Base-by-base conservation (phyloP, 257 asterid genomes). In the Nicotiana obtusifolia region DNA sequence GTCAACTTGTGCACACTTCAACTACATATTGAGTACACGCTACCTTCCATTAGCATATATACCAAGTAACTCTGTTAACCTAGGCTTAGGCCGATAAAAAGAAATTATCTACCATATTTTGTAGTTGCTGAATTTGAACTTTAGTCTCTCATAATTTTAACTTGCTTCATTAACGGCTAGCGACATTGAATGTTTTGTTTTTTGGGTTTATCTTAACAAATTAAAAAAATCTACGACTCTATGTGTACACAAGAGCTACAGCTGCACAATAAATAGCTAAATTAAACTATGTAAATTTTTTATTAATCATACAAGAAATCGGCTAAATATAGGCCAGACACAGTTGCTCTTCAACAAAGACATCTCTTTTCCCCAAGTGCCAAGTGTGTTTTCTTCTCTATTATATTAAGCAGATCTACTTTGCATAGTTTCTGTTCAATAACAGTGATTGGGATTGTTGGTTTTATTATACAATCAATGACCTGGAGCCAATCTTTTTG, bases 161-260 rank as follows among this genome's bases (percentile, higher is more conserved):
- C n/a, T 15, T 17, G 7, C 17, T 37, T 69, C 0, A 41, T 20
- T 69, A 0, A 11, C 0, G 0, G 0, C 0, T 33, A 4, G 10
- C 0, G 14, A n/a, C 5, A 1, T 30, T 56, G 5, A 77, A 16
- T 4, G 5, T 26, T 1, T 0, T 10, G 10, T 30, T 56, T 49
- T 7, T 77, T 19, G 17, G 16, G 7, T 68, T 30, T 35, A n/a
- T 35, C 7, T 76, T 7, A 9, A 28, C 3, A 16, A 41, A 41
- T 41, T 0, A 9, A 52, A 16, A 16, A 59, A 54, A 49, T 15
- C 5, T 16, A 24, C 0, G 10, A 37, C 7, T 19, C 31, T 35
- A 68, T 68, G 1, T 5, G 35, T 19, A 22, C 19, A 2, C 17
- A 65, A 3, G 10, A 37, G 16, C 31, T 16, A 44, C 19, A 41